phyloP scores from a whole-genome alignment of 2,329 filamentous ascomycete genomes.

The Drechslera avenae region DNA sequence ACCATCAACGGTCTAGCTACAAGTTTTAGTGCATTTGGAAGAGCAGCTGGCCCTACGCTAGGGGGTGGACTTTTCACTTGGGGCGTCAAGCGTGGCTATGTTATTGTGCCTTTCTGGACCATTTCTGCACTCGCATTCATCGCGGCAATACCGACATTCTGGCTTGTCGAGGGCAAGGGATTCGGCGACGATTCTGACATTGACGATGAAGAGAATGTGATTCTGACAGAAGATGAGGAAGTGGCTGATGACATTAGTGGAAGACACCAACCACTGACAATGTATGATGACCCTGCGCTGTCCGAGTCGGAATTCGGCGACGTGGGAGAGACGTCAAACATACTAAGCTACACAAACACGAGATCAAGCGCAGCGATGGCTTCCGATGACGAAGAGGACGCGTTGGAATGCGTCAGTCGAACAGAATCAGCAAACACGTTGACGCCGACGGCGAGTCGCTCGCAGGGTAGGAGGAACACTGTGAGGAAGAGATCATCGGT shows the following conservation, averaged over 20 bases:
- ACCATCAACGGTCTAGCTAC: conserved; percentile 92
- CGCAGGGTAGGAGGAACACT: conserved; percentile 39
- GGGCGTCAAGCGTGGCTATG: conserved; percentile 75
- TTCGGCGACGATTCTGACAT: conserved; percentile 54
- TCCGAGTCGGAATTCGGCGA: conserved; percentile 50
- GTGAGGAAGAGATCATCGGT: conserved; percentile 50
- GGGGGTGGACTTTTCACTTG: conserved; percentile 74
- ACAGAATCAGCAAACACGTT: conserved; percentile 23
- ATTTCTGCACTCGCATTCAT: conserved; percentile 67
- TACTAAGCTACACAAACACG: conserved; percentile 44
- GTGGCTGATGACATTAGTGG: conserved; percentile 1
- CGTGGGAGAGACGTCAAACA: conserved; percentile 29
- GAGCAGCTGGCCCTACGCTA: conserved; percentile 77
- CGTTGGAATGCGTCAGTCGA: conserved; percentile 9
- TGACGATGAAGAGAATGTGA: conserved; percentile 42
- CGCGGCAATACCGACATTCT: conserved; percentile 74
- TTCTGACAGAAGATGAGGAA: conserved; percentile 25
- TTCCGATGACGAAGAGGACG: conserved; percentile 31
- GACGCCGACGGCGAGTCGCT: conserved; percentile 28
- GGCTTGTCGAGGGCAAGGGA: conserved; percentile 75
- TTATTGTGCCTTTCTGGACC: conserved; percentile 81
- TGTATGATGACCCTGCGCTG: conserved; percentile 21
- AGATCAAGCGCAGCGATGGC: conserved; percentile 32
- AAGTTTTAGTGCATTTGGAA: conserved; percentile 77
- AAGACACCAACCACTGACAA: neutral